phyloP scores from a whole-genome alignment of 331 rosid genomes.

The Cydonia oblonga region DNA sequence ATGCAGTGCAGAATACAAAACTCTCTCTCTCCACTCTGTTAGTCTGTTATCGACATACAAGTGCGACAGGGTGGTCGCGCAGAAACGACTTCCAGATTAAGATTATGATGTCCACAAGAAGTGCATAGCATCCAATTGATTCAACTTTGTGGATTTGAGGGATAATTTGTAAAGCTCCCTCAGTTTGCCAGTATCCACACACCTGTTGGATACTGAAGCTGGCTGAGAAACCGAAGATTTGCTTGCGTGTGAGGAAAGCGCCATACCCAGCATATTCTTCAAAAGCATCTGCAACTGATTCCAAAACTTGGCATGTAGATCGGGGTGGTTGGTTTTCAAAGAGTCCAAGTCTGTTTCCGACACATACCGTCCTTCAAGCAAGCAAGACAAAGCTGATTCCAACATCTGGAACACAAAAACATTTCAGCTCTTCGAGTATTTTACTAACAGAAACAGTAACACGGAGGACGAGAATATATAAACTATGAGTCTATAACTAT shows the following conservation, averaged over 20 bases:
- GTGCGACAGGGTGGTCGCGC: too few relatives aligned
- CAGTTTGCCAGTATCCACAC: constrained; percentile 58
- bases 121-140: constrained; percentile 54
- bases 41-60: too few relatives aligned
- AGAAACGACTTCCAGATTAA: too few relatives aligned
- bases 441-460: neutral
- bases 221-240: constrained; percentile 34
- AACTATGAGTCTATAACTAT: neutral
- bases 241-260: constrained; percentile 39
- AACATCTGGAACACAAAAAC: constrained; percentile 43
- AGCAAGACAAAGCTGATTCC: constrained; percentile 60
- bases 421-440: too few relatives aligned
- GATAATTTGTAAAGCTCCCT: constrained; percentile 79
- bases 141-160: constrained; percentile 42
- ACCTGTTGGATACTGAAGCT: constrained; percentile 29
- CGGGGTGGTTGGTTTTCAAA: constrained; percentile 29
- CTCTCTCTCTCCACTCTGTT: too few relatives aligned
- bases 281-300: constrained; percentile 65
- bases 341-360: constrained; percentile 33
- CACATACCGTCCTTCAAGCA: constrained; percentile 80
- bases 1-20: too few relatives aligned
- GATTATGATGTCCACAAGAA: constrained; percentile 49
- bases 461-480: too few relatives aligned
- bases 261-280: constrained; percentile 65
- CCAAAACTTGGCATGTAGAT: constrained; percentile 68